Evolutionary conservation across 768 basidiomycete genomes (phyloP).

Genomic region (Boletus rubroflammeus): DNA sequence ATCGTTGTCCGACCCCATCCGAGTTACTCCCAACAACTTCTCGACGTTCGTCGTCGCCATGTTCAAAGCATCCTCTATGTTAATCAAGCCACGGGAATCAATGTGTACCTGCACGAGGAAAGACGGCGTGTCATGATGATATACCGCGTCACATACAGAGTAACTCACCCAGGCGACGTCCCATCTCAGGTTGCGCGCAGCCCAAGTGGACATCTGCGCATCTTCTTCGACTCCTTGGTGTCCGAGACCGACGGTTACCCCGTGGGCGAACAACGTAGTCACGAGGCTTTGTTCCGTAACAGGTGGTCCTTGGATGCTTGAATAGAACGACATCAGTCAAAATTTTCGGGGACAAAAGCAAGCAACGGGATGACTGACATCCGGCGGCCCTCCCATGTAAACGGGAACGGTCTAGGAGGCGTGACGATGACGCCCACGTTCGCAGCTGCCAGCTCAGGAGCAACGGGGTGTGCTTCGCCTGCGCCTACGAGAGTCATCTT

Average conservation of each 20-base stretch:
- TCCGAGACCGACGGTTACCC: conserved; percentile 65
- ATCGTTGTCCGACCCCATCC: conserved; percentile 25
- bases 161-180: conserved; percentile 89
- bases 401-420: conserved; percentile 61
- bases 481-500: conserved; percentile 57
- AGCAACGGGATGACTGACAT: conserved; percentile 41
- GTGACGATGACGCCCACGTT: conserved; percentile 69
- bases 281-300: conserved; percentile 63
- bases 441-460: conserved; percentile 47
- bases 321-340: not conserved
- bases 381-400: conserved; percentile 60
- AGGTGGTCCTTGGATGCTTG: conserved; percentile 67
- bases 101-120: conserved; percentile 28
- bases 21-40: conserved; percentile 36
- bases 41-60: conserved; percentile 44
- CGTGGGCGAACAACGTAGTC: conserved; percentile 52
- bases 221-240: conserved; percentile 40
- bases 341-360: not conserved
- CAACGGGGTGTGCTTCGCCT: conserved; percentile 48
- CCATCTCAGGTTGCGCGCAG: conserved; percentile 85
- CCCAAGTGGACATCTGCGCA: conserved; percentile 75
- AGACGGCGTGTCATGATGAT: not conserved
- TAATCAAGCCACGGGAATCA: conserved; percentile 39
- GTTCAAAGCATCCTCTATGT: conserved; percentile 36
- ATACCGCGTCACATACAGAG: conserved; percentile 17